Conservation (phyloP, 2,329 filamentous ascomycete species). For the Lasiodiplodia hormozganensis region DNA sequence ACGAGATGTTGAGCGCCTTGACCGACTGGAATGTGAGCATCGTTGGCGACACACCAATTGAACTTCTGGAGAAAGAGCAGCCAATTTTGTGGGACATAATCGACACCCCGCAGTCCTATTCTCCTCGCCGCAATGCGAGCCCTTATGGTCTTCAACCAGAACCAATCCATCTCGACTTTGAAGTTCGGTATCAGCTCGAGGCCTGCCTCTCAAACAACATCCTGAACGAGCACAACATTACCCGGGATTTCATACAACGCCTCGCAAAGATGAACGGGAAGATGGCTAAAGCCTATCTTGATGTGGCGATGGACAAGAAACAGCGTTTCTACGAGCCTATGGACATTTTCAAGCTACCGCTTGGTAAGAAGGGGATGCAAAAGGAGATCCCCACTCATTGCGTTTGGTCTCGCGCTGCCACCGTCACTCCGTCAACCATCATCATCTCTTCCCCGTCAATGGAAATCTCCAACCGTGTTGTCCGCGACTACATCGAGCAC, state of each 20-base stretch:
- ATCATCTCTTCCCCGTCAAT: slow-evolving; percentile 78
- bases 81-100: slow-evolving; percentile 39
- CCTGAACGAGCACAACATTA: slow-evolving; percentile 78
- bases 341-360: slow-evolving; percentile 67
- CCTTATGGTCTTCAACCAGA: not conserved
- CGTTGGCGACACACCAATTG: slow-evolving; percentile 53
- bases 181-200: slow-evolving; percentile 88
- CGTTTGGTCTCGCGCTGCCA: slow-evolving; percentile 75
- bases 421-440: slow-evolving; percentile 83
- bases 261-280: slow-evolving; percentile 60
- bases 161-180: slow-evolving; percentile 62
- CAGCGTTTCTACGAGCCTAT: slow-evolving; percentile 72
- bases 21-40: slow-evolving; percentile 75
- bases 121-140: not conserved
- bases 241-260: slow-evolving; percentile 68
- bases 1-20: slow-evolving; percentile 61
- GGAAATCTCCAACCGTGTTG: slow-evolving; percentile 86
- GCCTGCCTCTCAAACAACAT: slow-evolving; percentile 84
- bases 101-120: slow-evolving; percentile 25
- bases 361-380: slow-evolving; percentile 51
- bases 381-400: slow-evolving; percentile 73
- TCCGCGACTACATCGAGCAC: slow-evolving; percentile 72
- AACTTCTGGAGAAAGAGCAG: slow-evolving; percentile 36
- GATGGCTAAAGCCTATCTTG: slow-evolving; percentile 71
- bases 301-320: slow-evolving; percentile 73